Evolutionary conservation across 805 yeast species (phyloP).

Genomic region (Saturnispora sekii): DNA sequence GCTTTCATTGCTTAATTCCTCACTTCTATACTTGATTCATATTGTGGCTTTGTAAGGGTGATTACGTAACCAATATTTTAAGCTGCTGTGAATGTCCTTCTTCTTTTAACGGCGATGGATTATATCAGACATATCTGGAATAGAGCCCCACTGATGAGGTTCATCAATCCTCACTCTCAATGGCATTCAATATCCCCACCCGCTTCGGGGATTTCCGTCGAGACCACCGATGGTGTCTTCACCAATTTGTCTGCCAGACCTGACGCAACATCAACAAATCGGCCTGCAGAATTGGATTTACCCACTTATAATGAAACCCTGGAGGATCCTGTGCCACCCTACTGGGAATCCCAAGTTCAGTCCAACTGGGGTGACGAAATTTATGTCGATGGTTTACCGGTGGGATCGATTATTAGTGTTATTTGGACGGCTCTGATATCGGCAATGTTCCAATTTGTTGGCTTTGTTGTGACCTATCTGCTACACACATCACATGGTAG

Average conservation of each 20-base stretch:
- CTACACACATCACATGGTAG: conserved; percentile 97
- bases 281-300: conserved; percentile 42
- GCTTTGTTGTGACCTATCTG: conserved; percentile 81
- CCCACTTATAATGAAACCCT: conserved; percentile 96
- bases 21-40: no score
- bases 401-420: conserved; percentile 81
- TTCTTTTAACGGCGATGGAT: not conserved
- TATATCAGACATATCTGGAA: conserved; percentile 8
- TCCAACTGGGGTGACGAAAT: conserved; percentile 77
- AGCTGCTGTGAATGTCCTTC: not conserved
- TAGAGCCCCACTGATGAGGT: conserved; percentile 25
- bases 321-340: conserved; percentile 88
- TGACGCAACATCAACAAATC: conserved; percentile 32
- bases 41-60: no score
- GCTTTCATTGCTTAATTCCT: not conserved
- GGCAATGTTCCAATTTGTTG: conserved; percentile 87
- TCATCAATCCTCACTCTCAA: conserved; percentile 17
- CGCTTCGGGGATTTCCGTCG: conserved; percentile 9
- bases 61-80: no score
- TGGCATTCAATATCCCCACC: conserved; percentile 18
- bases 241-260: conserved; percentile 89
- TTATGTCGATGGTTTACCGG: conserved; percentile 91
- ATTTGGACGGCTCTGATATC: conserved; percentile 86
- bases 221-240: conserved; percentile 78
- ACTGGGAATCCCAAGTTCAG: conserved; percentile 86